Evolutionary conservation across 495 filamentous ascomycete genomes (phyloP), one percentile per base, ranked within the genome.

Genomic region (Aspergillus baeticus): DNA sequence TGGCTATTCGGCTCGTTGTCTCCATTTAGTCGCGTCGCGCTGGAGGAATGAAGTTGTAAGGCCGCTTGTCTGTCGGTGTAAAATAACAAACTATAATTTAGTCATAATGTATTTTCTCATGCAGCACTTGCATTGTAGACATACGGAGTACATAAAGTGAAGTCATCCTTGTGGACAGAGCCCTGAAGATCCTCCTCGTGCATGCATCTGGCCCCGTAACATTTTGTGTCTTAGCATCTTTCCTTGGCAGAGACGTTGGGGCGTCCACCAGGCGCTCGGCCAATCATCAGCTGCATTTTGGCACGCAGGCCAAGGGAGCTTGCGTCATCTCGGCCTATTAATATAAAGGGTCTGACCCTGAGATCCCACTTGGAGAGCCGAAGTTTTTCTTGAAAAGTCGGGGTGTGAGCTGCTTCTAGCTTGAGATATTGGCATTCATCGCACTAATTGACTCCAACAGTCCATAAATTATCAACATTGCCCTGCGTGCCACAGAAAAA

Each of bases 251-350:
- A 43, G 38, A 50, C 29, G 34, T 18, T 6, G 17, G 29, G 21
- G 18, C 33, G 29, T n/a, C 35, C 13, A 45, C 5, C n/a, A 15
- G 26, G 26, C 26, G 26, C 4, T 39, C 21, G 5, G 6, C 56
- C 56, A 59, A 59, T 59, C 34, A 59, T 1, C 11, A 3, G 6
- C 21, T 2, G 29, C 20, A 20, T 6, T 7, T 4, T 33, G 11
- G 49, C 23, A 51, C 50, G 23, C 36, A n/a, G 50, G 50, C 55
- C 43, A 39, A 54, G 49, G 33, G 18, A 54, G 56, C 56, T 59
- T 59, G 51, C 56, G 56, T 43, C 43, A 54, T 38, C 50, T 43
- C 26, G 17, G 29, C 35, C 56, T 52, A 58, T 53, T 48, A 47
- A 41, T 48, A 54, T 55, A 15, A 13, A 26, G 39, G 13, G n/a